Percentiles rank a stretch among this genome's conserved stretches.
Evolutionary conservation across 2,329 filamentous ascomycete species (phyloP).

Genomic region (Pseudogymnoascus sp.): DNA sequence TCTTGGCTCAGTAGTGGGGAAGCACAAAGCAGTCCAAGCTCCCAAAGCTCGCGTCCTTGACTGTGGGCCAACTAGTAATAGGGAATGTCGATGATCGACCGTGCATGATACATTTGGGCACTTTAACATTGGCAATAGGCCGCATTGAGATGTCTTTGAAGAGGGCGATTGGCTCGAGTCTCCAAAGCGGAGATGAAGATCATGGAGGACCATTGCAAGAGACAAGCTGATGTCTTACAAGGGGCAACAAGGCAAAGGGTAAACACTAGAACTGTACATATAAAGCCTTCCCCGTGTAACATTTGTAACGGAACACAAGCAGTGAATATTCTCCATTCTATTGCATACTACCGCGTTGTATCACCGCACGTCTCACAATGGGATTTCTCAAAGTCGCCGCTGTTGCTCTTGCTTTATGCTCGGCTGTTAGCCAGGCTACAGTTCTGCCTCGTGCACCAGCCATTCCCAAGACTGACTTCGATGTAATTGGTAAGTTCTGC

Average conservation of each 20-base stretch:
- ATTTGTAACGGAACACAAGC: not conserved
- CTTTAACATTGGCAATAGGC: conserved; percentile 1
- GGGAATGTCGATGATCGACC: not conserved
- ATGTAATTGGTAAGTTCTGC: conserved; percentile 23
- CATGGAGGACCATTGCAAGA: not conserved
- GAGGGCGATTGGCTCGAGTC: not conserved
- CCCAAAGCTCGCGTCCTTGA: not conserved
- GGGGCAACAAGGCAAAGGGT: not conserved
- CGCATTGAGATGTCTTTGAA: not conserved
- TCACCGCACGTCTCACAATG: not conserved
- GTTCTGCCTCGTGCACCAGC: not conserved
- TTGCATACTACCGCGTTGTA: not conserved
- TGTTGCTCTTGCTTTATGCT: not conserved
- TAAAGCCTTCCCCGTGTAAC: not conserved
- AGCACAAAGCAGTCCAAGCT: not conserved
- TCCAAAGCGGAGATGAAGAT: not conserved
- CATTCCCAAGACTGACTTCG: conserved; percentile 13
- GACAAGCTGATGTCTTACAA: not conserved
- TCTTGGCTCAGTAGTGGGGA: not conserved
- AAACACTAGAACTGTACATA: not conserved
- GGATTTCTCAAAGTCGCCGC: not conserved
- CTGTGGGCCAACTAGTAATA: not conserved
- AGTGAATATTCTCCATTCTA: not conserved
- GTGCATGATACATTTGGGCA: not conserved
- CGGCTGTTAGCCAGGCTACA: conserved; percentile 2